These are phyloP conservation scores for Tephrocybe sp. DNA, from an alignment of 768 basidiomycete species.

Conservation along the genomic window DNA sequence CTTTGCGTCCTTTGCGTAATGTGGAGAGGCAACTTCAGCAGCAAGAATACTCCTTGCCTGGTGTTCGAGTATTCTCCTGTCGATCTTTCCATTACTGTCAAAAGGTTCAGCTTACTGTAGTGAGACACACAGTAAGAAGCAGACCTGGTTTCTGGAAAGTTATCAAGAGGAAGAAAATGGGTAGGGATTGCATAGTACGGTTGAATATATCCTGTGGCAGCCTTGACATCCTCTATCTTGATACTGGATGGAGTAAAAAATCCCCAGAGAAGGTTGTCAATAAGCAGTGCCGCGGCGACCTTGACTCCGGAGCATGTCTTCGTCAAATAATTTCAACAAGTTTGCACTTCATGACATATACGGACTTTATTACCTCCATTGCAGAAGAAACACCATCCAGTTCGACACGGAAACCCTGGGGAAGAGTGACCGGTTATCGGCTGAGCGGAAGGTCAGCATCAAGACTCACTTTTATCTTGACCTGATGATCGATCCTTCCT, in stretches of 20 bases:
- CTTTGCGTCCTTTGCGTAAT: not conserved
- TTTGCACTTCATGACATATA: no score
- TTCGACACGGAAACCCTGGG: slow-evolving; percentile 55
- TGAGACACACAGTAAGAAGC: slow-evolving; percentile 13
- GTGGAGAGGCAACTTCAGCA: not conserved
- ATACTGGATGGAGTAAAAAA: slow-evolving; percentile 44
- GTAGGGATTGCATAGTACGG: slow-evolving; percentile 60
- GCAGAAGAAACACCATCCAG: slow-evolving; percentile 58
- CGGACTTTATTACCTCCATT: slow-evolving; percentile 58
- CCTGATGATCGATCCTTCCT: slow-evolving; percentile 58
- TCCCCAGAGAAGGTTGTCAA: slow-evolving; percentile 54
- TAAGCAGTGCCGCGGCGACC: slow-evolving; percentile 49
- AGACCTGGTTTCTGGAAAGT: slow-evolving; percentile 52
- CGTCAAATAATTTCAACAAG: not conserved
- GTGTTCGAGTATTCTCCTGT: slow-evolving; percentile 43
- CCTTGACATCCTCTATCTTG: slow-evolving; percentile 35
- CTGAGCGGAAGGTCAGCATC: no score
- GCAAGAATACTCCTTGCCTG: slow-evolving; percentile 27
- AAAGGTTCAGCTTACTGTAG: not conserved
- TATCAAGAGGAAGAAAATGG: slow-evolving; percentile 37
- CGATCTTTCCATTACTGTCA: slow-evolving; percentile 47
- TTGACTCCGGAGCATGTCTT: slow-evolving; percentile 22
- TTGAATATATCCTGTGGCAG: slow-evolving; percentile 44
- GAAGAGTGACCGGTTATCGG: no score
- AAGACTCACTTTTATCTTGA: slow-evolving; percentile 46